Percentiles rank a stretch among this genome's conserved stretches.
Conservation (phyloP, 768 basidiomycete species). For the Boletus sp. region DNA sequence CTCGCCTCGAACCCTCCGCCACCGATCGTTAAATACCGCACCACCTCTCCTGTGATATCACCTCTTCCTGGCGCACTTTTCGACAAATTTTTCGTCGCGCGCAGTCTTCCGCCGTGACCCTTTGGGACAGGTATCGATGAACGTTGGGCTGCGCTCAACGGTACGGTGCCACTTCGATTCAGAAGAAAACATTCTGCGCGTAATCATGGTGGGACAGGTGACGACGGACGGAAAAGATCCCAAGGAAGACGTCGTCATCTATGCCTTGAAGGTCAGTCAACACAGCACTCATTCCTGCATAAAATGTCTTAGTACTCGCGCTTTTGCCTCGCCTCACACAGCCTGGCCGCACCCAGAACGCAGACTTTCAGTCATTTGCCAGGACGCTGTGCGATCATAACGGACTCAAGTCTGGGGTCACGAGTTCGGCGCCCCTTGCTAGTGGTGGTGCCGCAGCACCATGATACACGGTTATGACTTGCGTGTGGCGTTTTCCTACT, state of each 20-base stretch:
- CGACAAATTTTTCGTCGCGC: not conserved
- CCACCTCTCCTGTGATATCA: constrained; percentile 1
- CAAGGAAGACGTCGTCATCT: constrained; percentile 49
- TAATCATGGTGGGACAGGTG: constrained; percentile 50
- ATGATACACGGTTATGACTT: constrained; percentile 8
- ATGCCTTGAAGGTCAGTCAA: constrained; percentile 57
- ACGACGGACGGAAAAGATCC: constrained; percentile 22
- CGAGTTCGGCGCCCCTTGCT: not conserved
- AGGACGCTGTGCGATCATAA: constrained; percentile 41
- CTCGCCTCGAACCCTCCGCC: constrained; percentile 18
- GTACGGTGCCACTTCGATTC: constrained; percentile 58
- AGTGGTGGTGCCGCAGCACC: constrained; percentile 8
- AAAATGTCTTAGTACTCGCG: not conserved
- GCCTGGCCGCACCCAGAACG: constrained; percentile 42
- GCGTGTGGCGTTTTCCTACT: not conserved
- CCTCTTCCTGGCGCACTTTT: not conserved
- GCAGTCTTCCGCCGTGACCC: constrained; percentile 71
- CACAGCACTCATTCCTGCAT: not conserved
- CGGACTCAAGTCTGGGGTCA: constrained; percentile 23
- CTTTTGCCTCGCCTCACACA: constrained; percentile 7
- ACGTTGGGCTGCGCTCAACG: constrained; percentile 50
- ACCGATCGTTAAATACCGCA: constrained; percentile 16
- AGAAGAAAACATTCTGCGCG: constrained; percentile 51
- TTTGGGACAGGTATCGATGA: constrained; percentile 67
- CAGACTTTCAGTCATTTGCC: constrained; percentile 54